phyloP scores from a whole-genome alignment of 495 filamentous ascomycete genomes.

The Poronia punctata region DNA sequence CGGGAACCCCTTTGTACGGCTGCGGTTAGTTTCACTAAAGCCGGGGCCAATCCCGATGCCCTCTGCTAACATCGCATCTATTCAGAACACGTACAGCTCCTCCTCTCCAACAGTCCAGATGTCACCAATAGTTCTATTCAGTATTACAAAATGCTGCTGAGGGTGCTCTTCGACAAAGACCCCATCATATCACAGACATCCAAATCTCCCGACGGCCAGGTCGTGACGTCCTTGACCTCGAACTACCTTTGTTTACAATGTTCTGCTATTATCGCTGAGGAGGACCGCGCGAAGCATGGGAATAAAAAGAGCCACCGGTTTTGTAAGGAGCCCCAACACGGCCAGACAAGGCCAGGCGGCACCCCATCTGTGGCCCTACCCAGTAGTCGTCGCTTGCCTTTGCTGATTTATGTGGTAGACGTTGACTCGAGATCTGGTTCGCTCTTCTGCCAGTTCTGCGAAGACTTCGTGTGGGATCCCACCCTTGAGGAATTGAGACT shows the following conservation, averaged over 20 bases:
- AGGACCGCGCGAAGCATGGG: conserved; percentile 51
- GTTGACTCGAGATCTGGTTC: conserved; percentile 73
- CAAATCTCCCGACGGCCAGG: conserved; percentile 35
- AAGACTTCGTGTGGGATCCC: conserved; percentile 83
- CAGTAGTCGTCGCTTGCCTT: background rate
- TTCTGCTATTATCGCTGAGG: conserved; percentile 47
- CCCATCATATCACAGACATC: conserved; percentile 44
- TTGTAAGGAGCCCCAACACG: conserved; percentile 52
- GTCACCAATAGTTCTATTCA: conserved; percentile 43
- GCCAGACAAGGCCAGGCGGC: conserved; percentile 1
- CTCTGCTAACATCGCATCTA: background rate
- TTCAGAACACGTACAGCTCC: conserved; percentile 47
- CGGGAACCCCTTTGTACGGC: conserved; percentile 46
- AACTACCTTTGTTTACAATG: conserved; percentile 70
- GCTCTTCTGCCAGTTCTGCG: conserved; percentile 76
- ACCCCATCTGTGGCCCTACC: conserved; percentile 1
- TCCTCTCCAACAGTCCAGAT: conserved; percentile 43
- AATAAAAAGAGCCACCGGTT: conserved; percentile 55
- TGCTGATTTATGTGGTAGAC: conserved; percentile 40
- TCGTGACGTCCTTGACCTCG: conserved; percentile 45
- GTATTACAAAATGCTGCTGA: conserved; percentile 48
- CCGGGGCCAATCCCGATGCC: background rate
- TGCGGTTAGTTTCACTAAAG: conserved; percentile 38
- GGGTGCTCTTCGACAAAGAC: conserved; percentile 43
- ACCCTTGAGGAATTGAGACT: conserved; percentile 66